Evolutionary conservation across 352 stramenopile species (phyloP).

Genomic region (Aphanomyces astaci): DNA sequence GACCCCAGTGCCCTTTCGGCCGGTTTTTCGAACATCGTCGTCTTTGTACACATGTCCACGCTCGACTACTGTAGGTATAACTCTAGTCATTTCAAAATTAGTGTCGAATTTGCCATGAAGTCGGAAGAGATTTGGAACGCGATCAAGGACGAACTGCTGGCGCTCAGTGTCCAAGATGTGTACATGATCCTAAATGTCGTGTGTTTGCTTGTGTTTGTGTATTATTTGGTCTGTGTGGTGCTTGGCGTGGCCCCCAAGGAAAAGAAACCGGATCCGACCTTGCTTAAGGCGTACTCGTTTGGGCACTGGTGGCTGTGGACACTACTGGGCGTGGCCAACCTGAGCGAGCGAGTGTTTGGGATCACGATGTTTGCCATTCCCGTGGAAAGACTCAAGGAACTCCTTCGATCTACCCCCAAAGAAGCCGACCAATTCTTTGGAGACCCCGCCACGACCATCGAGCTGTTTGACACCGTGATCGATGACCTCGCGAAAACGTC

Average conservation of each 20-base stretch:
- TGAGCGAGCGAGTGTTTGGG: conserved; percentile 7
- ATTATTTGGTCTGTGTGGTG: conserved; percentile 13
- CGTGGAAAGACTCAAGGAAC: conserved; percentile 5
- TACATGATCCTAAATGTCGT: conserved; percentile 23
- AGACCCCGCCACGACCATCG: not conserved
- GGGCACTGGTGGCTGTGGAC: conserved; percentile 21
- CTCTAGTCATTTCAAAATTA: too few relatives aligned
- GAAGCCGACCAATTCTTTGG: conserved; percentile 17
- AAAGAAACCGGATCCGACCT: conserved; percentile 15
- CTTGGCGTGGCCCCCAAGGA: conserved; percentile 3
- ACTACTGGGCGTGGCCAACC: not conserved
- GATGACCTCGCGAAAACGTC: conserved; percentile 13
- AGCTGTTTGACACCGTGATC: conserved; percentile 14
- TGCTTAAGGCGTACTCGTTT: conserved; percentile 8
- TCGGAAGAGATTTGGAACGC: conserved; percentile 9
- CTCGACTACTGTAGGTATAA: too few relatives aligned
- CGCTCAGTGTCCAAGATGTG: conserved; percentile 10
- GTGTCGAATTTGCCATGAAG: conserved; percentile 12
- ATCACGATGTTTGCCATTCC: conserved; percentile 16
- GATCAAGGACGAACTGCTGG: conserved; percentile 2
- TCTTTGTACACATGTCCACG: too few relatives aligned
- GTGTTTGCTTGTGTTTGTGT: conserved; percentile 18
- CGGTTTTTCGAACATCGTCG: not conserved
- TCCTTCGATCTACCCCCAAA: conserved; percentile 4
- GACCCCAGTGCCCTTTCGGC: not conserved